Evolutionary conservation across 2,329 filamentous ascomycete genomes (phyloP).

Genomic region (Aspergillus piperis): DNA sequence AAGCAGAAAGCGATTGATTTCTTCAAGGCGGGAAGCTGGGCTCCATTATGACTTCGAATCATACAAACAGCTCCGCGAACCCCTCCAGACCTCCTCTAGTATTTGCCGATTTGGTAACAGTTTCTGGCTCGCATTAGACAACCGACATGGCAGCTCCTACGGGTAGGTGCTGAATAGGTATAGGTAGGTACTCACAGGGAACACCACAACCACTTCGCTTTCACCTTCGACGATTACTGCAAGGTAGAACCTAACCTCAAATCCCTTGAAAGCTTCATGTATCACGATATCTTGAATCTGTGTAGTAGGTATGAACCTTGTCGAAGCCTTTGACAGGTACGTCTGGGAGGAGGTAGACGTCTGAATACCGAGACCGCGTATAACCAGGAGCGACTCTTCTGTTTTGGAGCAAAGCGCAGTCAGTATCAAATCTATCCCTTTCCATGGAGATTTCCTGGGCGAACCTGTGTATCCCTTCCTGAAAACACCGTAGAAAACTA

Average conservation of each 20-base stretch:
- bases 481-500: constrained; percentile 49
- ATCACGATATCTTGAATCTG: constrained; percentile 92
- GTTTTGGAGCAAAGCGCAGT: constrained; percentile 45
- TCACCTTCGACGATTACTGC: constrained; percentile 89
- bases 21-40: background rate
- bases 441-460: constrained; percentile 12
- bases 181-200: constrained; percentile 60
- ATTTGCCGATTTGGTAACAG: constrained; percentile 73
- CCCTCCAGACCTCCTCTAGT: constrained; percentile 88
- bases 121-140: constrained; percentile 41
- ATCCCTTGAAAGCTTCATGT: constrained; percentile 90
- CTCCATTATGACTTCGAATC: constrained; percentile 57
- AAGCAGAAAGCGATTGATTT: background rate
- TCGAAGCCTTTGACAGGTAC: constrained; percentile 64
- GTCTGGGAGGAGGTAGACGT: constrained; percentile 71
- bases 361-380: constrained; percentile 88
- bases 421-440: background rate
- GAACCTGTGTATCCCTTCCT: constrained; percentile 55
- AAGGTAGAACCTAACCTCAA: constrained; percentile 87
- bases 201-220: constrained; percentile 88
- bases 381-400: constrained; percentile 83
- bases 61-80: constrained; percentile 78
- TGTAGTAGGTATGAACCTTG: constrained; percentile 84
- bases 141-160: background rate
- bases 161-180: background rate